Percentiles rank a stretch among this genome's conserved stretches.
Evolutionary conservation across 176 grass and related monocot species (phyloP).

Genomic region (Guadua angustifolia): DNA sequence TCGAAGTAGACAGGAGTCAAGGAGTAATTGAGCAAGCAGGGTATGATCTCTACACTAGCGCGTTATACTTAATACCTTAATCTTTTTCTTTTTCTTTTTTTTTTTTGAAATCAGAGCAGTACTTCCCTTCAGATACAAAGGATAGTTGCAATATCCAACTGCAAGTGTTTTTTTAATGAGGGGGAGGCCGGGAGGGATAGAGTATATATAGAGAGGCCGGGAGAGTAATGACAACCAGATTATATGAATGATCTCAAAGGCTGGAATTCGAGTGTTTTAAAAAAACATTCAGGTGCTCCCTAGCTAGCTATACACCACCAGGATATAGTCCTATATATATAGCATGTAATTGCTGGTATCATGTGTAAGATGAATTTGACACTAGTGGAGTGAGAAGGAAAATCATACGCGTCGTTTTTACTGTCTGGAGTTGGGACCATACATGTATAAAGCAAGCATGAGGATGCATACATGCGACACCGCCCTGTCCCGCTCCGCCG

Average conservation of each 20-base stretch:
- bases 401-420: background rate
- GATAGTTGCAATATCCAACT: no score
- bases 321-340: background rate
- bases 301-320: background rate
- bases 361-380: background rate
- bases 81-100: no score
- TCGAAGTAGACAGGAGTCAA: constrained; percentile 8
- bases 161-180: no score
- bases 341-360: background rate
- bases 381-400: background rate
- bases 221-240: no score
- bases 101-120: no score
- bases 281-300: background rate
- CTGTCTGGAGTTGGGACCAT: background rate
- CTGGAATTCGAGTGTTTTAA: background rate
- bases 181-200: no score
- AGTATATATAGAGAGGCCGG: no score
- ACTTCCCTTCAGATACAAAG: no score
- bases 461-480: background rate
- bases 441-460: background rate
- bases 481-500: background rate
- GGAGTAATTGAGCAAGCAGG: no score
- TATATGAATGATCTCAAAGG: no score
- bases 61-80: no score
- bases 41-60: no score